A percentile compares a stretch with the other conserved stretches of the same genome.
These are phyloP conservation scores for Geotrichum restrictum DNA, from an alignment of 1,139 yeast genomes.

Conservation along the genomic window DNA sequence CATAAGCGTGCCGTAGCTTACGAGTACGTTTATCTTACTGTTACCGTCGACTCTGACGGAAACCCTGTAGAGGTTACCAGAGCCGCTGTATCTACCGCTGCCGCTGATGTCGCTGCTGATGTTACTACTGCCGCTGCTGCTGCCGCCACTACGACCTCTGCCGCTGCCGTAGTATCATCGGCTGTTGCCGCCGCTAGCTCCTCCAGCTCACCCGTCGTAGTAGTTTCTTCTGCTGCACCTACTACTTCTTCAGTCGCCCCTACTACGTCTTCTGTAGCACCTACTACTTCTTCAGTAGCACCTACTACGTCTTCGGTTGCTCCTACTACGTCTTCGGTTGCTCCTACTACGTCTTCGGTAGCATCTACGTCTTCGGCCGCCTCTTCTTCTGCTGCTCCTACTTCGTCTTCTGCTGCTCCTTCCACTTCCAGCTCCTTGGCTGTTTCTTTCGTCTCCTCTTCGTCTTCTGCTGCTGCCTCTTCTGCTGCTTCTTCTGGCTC, in stretches of 20 bases:
- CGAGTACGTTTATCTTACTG: constrained; percentile 75
- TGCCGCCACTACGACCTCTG: constrained; percentile 12
- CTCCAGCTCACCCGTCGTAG: constrained; percentile 22
- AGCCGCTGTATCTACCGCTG: constrained; percentile 25
- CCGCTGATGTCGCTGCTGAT: constrained; percentile 21
- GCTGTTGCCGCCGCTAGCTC: constrained; percentile 6
- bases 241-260: neutral
- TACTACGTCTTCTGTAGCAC: neutral
- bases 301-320: constrained; percentile 34
- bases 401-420: constrained; percentile 13
- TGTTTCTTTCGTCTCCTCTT: constrained; percentile 26
- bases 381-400: constrained; percentile 31
- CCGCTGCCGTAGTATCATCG: constrained; percentile 10
- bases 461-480: constrained; percentile 26
- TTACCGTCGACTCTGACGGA: constrained; percentile 69
- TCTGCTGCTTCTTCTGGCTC: constrained; percentile 28
- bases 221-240: constrained; percentile 22
- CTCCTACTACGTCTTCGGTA: constrained; percentile 37
- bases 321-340: constrained; percentile 32
- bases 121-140: constrained; percentile 20
- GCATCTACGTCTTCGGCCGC: constrained; percentile 34
- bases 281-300: constrained; percentile 31
- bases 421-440: constrained; percentile 24
- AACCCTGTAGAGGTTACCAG: constrained; percentile 39
- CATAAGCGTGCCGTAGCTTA: constrained; percentile 63